phyloP scores from a whole-genome alignment of 148 eudicot species.

The Amaranthus cruentus region DNA sequence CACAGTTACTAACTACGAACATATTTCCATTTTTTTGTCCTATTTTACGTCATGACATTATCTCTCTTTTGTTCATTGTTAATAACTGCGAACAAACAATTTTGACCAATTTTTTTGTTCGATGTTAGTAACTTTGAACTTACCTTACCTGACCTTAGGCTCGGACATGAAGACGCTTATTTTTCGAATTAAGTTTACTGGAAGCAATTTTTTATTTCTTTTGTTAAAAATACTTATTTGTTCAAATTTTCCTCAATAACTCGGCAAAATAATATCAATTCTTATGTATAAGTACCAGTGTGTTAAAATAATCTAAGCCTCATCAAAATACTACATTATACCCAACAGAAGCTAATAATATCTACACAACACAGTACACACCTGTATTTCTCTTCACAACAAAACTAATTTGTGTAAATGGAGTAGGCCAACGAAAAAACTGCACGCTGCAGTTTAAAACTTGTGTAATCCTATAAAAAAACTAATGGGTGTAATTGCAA shows the following conservation, averaged over 20 bases:
- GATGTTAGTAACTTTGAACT: too few relatives aligned
- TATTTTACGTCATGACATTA: too few relatives aligned
- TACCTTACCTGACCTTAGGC: too few relatives aligned
- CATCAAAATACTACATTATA: conserved; percentile 16
- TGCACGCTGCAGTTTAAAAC: background rate
- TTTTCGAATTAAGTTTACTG: too few relatives aligned
- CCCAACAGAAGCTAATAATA: conserved; percentile 7
- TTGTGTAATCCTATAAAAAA: background rate
- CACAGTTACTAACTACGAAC: too few relatives aligned
- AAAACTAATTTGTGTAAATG: background rate
- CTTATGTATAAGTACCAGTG: conserved; percentile 13
- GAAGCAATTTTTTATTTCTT: too few relatives aligned
- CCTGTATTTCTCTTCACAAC: background rate
- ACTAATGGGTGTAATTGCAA: background rate
- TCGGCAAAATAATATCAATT: background rate
- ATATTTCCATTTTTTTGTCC: too few relatives aligned
- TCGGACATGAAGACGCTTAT: too few relatives aligned
- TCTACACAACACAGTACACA: background rate
- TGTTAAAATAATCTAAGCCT: background rate
- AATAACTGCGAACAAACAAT: too few relatives aligned
- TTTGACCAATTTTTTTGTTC: too few relatives aligned
- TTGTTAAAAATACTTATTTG: too few relatives aligned
- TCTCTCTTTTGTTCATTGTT: too few relatives aligned
- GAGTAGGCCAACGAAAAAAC: background rate
- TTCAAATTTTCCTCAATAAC: background rate